phyloP scores from a whole-genome alignment of 352 stramenopile genomes.

The Globisporangium polare region DNA sequence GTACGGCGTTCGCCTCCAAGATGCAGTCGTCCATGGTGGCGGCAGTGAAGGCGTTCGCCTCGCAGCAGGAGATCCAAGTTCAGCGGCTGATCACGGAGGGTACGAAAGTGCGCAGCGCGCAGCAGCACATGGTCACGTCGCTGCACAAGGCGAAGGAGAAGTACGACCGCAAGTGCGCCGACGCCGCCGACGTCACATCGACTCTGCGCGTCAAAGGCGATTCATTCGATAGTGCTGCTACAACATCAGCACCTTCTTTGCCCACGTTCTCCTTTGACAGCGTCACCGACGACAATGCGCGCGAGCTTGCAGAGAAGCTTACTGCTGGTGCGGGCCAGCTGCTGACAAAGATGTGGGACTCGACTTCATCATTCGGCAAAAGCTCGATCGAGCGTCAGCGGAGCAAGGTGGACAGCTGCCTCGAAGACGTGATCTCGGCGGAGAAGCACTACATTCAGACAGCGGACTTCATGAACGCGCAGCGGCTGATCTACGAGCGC shows the following conservation, averaged over 20 bases:
- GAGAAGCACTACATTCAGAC: conserved; percentile 69
- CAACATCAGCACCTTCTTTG: conserved; percentile 12
- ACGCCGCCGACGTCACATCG: conserved; percentile 52
- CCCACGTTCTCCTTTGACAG: background rate
- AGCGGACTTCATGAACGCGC: conserved; percentile 65
- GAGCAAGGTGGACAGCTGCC: conserved; percentile 45
- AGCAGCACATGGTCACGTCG: conserved; percentile 55
- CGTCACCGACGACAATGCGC: conserved; percentile 23
- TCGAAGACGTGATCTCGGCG: conserved; percentile 65
- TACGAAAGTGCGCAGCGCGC: conserved; percentile 57
- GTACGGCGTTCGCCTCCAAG: conserved; percentile 51
- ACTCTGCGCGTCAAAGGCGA: conserved; percentile 30
- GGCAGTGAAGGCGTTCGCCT: conserved; percentile 60
- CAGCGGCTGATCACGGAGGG: conserved; percentile 74
- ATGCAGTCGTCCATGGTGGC: conserved; percentile 59
- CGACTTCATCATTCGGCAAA: conserved; percentile 60
- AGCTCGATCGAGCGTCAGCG: conserved; percentile 63
- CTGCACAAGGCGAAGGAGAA: conserved; percentile 74
- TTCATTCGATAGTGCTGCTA: conserved; percentile 6
- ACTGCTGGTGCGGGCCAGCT: conserved; percentile 52
- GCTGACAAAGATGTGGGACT: conserved; percentile 82
- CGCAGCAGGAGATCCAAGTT: conserved; percentile 72
- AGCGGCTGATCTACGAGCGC: conserved; percentile 57
- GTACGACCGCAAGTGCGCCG: conserved; percentile 70
- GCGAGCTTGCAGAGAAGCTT: conserved; percentile 63